These are phyloP conservation scores for Grosmannia serpens DNA, from an alignment of 2,329 filamentous ascomycete species.

Conservation along the genomic window DNA sequence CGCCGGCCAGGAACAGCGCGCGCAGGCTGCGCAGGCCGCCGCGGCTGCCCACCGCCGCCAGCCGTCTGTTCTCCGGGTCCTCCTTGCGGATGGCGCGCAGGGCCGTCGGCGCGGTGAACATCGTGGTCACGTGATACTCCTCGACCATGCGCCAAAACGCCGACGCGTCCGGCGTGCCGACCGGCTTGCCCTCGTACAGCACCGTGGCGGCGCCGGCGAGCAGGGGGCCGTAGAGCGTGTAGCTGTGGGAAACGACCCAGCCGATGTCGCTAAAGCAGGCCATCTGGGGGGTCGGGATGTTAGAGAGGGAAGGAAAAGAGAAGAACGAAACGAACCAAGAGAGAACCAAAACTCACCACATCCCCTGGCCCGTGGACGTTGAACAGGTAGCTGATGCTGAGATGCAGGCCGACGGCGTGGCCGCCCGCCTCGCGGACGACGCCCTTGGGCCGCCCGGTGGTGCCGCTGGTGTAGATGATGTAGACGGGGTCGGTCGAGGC, in stretches of 20 bases:
- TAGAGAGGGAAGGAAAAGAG: neutral
- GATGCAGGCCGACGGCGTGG: conserved; percentile 72
- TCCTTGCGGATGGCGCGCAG: conserved; percentile 79
- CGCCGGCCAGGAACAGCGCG: conserved; percentile 76
- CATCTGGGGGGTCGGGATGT: conserved; percentile 15
- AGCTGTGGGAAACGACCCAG: conserved; percentile 71
- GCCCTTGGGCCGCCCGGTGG: conserved; percentile 73
- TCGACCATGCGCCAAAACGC: conserved; percentile 82
- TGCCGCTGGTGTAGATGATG: conserved; percentile 80
- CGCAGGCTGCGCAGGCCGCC: conserved; percentile 62
- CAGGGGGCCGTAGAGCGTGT: conserved; percentile 82
- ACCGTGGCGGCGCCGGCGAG: conserved; percentile 77
- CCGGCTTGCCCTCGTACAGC: conserved; percentile 86
- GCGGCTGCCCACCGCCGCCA: conserved; percentile 50
- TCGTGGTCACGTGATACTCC: conserved; percentile 70
- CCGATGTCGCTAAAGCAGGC: conserved; percentile 58
- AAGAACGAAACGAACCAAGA: neutral
- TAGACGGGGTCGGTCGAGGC: conserved; percentile 72
- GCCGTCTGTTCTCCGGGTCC: conserved; percentile 60
- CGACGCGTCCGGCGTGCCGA: conserved; percentile 78
- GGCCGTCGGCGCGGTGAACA: conserved; percentile 82
- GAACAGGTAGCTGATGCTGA: conserved; percentile 76
- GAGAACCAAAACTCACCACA: conserved; percentile 30
- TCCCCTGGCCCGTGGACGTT: conserved; percentile 74
- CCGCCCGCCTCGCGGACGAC: conserved; percentile 74